Evolutionary conservation across 805 yeast species (phyloP), one percentile per base, ranked within the genome.

Genomic region (Lachancea lanzarotensis): DNA sequence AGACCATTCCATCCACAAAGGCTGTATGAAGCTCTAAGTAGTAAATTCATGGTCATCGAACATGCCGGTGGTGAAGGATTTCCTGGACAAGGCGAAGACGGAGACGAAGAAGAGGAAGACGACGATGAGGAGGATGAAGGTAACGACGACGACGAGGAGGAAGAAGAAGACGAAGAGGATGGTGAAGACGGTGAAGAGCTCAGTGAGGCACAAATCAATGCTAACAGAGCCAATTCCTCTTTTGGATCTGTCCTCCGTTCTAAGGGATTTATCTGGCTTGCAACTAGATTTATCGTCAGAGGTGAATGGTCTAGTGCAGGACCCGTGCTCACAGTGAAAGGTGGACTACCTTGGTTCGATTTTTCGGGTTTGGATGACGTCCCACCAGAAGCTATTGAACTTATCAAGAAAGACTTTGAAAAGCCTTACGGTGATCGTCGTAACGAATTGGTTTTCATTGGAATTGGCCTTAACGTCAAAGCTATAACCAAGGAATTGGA

Each of bases 291-390:
- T 43, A 61, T 69, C n/a, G 55, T 65, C 36, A 53, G 70, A 45
- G 74, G 74, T 16, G 73, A 70, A 52, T 70, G 73, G 74, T 64
- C 70, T 1, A 67, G 70, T 37, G 74, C 74, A 0, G 73, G 74
- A 2, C 54, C 66, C 2, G 69, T 70, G 71, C 49, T 69, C 30
- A 68, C 73, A 1, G 45, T 70, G 32, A 61, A 58, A 37, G 72
- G 72, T 15, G 73, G 74, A 2, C 66, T 66, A 33, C 72, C 72
- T 3, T 70, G 74, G 74, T 70, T 69, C 52, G 63, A 56, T 3
- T 65, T 66, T 11, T 52, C 65, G 12, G 67, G 66, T 2, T 53
- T 59, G 5, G 66, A 65, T 7, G 56, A 55, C 20, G 55, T 65
- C 50, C 70, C 73, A 8, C 56, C 50, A 7, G 63, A 63, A 18